Evolutionary conservation across 1,284 basidiomycete genomes (phyloP).

Genomic region (Leccinum pallidistipes): DNA sequence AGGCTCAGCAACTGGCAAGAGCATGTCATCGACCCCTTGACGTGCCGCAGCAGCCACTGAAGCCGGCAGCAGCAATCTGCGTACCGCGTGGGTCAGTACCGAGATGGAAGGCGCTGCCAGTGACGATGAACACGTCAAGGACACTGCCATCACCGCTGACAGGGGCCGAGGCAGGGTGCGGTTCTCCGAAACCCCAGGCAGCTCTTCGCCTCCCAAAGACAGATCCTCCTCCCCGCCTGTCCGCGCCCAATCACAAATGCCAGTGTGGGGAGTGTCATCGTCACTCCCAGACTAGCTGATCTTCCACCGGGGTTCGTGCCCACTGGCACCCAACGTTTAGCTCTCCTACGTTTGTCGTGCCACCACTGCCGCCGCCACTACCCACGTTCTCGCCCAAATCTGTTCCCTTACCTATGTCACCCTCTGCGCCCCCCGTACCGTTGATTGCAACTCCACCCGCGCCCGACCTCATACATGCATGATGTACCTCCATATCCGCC

Average conservation of each 20-base stretch:
- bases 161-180: conserved; percentile 15
- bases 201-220: conserved; percentile 18
- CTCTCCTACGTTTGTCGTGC: conserved; percentile 19
- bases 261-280: conserved; percentile 1
- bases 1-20: conserved; percentile 27
- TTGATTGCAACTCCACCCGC: conserved; percentile 4
- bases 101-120: conserved; percentile 27
- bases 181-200: conserved; percentile 12
- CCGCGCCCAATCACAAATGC: background rate
- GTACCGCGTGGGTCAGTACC: conserved; percentile 31
- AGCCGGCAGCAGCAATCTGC: conserved; percentile 7
- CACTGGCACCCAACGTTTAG: conserved; percentile 11
- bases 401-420: conserved; percentile 4
- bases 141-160: conserved; percentile 12
- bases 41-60: background rate
- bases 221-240: conserved; percentile 14
- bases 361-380: conserved; percentile 11
- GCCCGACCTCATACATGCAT: conserved; percentile 3
- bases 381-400: conserved; percentile 20
- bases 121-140: conserved; percentile 23
- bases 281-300: conserved; percentile 16
- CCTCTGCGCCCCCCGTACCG: conserved; percentile 1
- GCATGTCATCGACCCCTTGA: conserved; percentile 21
- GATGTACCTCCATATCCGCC: conserved; percentile 27
- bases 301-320: conserved; percentile 31